A percentile compares a stretch with the other conserved stretches of the same genome.
These are phyloP conservation scores for Barnettozyma sucrosica DNA, from an alignment of 805 yeast genomes.

Conservation along the genomic window DNA sequence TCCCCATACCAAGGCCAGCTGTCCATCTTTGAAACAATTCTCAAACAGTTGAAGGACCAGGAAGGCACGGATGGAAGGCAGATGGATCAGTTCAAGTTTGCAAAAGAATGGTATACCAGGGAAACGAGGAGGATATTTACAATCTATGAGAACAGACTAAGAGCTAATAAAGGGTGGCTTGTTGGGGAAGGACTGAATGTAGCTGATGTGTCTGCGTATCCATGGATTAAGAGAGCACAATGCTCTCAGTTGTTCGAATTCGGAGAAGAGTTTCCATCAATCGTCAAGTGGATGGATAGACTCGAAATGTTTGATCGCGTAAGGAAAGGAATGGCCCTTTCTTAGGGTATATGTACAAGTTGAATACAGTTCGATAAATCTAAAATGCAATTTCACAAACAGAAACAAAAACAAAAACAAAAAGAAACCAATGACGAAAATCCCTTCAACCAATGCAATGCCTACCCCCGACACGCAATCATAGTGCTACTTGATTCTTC, in stretches of 20 bases:
- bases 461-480: neutral
- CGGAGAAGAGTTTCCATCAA: neutral
- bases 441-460: neutral
- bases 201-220: slow-evolving; percentile 7
- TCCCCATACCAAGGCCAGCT: slow-evolving; percentile 59
- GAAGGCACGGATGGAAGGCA: neutral
- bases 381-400: neutral
- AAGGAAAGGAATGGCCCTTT: slow-evolving; percentile 2
- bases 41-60: neutral
- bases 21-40: slow-evolving; percentile 1
- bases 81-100: slow-evolving; percentile 1
- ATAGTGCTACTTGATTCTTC: slow-evolving; percentile 32
- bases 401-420: neutral
- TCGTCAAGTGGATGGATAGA: slow-evolving; percentile 7
- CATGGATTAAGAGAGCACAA: slow-evolving; percentile 5
- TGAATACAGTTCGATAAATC: too few relatives aligned
- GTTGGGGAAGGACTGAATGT: slow-evolving; percentile 8
- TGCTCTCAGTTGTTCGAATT: neutral
- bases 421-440: neutral
- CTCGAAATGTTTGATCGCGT: slow-evolving; percentile 9
- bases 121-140: slow-evolving; percentile 2
- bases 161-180: slow-evolving; percentile 4
- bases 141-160: slow-evolving; percentile 4
- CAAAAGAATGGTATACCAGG: slow-evolving; percentile 1
- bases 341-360: too few relatives aligned